Conservation (phyloP, 2,329 filamentous ascomycete species). For the Neonectria punicea region DNA sequence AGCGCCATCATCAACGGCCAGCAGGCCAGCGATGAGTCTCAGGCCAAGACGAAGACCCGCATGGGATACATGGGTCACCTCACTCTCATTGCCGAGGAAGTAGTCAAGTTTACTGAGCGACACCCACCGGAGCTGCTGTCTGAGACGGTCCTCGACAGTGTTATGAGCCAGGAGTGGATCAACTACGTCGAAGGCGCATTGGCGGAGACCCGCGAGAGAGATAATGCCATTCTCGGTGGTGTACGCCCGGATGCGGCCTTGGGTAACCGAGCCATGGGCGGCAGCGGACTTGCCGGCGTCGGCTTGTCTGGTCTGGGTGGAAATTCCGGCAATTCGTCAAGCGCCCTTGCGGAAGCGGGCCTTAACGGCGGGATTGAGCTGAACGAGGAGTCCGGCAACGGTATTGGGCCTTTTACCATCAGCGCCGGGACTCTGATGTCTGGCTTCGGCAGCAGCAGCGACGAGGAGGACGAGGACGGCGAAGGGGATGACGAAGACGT, state of each 20-base stretch:
- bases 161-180: constrained; percentile 91
- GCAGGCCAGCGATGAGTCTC: constrained; percentile 84
- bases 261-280: constrained; percentile 74
- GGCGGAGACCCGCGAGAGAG: constrained; percentile 91
- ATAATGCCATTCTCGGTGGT: constrained; percentile 97
- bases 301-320: constrained; percentile 59
- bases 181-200: constrained; percentile 94
- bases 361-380: constrained; percentile 81
- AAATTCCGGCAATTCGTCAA: constrained; percentile 61
- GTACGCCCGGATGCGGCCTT: constrained; percentile 92
- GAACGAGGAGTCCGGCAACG: constrained; percentile 70
- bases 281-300: constrained; percentile 58
- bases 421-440: constrained; percentile 81
- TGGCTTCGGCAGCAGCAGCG: constrained; percentile 93
- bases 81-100: constrained; percentile 96
- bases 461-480: constrained; percentile 95
- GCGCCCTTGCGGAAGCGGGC: constrained; percentile 81
- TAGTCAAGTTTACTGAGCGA: constrained; percentile 97
- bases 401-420: constrained; percentile 77
- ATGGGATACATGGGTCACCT: constrained; percentile 99
- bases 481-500: constrained; percentile 84
- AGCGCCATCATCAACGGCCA: constrained; percentile 93
- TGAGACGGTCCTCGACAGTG: constrained; percentile 83
- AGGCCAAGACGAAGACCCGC: constrained; percentile 85
- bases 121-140: constrained; percentile 90